Evolutionary conservation across 306 rosid genomes (phyloP).

Genomic region (Corylus americana): DNA sequence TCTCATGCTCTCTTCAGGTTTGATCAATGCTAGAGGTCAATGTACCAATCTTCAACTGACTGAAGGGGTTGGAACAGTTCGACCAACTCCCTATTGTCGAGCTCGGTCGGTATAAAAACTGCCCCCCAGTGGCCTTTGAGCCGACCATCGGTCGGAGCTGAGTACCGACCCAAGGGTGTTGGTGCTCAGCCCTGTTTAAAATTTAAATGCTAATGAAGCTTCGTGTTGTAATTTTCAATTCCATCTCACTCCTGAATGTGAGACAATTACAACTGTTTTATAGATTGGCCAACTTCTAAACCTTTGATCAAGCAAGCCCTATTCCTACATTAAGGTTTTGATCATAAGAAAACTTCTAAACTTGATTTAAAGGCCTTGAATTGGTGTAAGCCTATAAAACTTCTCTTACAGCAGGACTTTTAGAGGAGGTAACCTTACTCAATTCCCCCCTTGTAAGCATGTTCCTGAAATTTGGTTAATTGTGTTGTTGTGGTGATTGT

Average conservation of each 20-base stretch:
- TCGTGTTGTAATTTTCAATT: background rate
- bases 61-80: too few species aligned
- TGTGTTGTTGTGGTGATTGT: background rate
- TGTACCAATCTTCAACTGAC: too few species aligned
- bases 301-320: background rate
- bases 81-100: too few species aligned
- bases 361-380: background rate
- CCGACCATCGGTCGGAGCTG: too few species aligned
- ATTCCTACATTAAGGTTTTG: background rate
- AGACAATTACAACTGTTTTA: background rate
- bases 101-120: too few species aligned
- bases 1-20: too few species aligned
- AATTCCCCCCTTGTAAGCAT: constrained; percentile 2
- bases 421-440: background rate
- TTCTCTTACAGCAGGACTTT: background rate
- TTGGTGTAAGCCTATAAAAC: background rate
- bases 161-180: too few species aligned
- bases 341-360: background rate
- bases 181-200: background rate
- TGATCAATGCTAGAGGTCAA: too few species aligned
- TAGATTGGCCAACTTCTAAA: background rate
- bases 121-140: too few species aligned
- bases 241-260: background rate
- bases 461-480: constrained; percentile 7
- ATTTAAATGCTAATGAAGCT: background rate